A percentile compares a stretch with the other conserved stretches of the same genome.
These are phyloP conservation scores for Sisymbrium irio DNA, from an alignment of 345 rosid genomes.

Conservation along the genomic window DNA sequence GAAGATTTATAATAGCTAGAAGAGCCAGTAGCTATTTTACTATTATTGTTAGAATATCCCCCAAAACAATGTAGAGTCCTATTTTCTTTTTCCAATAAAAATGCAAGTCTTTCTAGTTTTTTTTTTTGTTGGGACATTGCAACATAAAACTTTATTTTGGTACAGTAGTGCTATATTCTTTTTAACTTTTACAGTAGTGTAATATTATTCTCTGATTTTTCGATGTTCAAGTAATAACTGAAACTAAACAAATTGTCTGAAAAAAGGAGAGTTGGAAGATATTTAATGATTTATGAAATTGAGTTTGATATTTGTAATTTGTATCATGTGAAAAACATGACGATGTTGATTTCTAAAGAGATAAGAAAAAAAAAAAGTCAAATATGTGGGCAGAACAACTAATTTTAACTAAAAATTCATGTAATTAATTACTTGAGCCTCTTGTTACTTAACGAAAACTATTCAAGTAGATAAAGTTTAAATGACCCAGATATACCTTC, in stretches of 20 bases:
- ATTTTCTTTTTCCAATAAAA: neutral
- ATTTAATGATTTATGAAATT: neutral
- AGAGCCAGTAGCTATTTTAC: constrained; percentile 21
- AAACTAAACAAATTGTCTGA: too few relatives aligned
- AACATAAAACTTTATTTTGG: too few relatives aligned
- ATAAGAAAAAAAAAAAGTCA: neutral
- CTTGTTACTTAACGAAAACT: neutral
- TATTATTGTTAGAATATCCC: neutral
- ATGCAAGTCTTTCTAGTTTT: neutral
- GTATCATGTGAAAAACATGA: neutral
- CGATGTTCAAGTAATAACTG: neutral
- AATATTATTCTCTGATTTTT: neutral
- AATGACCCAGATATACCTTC: neutral
- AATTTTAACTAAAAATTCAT: neutral
- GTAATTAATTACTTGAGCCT: too few relatives aligned
- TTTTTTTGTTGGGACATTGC: too few relatives aligned
- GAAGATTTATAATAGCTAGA: neutral
- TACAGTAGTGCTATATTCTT: too few relatives aligned
- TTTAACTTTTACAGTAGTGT: too few relatives aligned
- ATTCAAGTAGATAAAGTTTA: neutral
- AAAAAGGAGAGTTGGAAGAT: neutral
- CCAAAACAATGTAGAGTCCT: neutral
- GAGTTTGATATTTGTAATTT: neutral
- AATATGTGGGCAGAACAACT: neutral
- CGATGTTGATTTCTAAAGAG: neutral